Evolutionary conservation across 768 basidiomycete species (phyloP).

Genomic region (Suillus bovinus): DNA sequence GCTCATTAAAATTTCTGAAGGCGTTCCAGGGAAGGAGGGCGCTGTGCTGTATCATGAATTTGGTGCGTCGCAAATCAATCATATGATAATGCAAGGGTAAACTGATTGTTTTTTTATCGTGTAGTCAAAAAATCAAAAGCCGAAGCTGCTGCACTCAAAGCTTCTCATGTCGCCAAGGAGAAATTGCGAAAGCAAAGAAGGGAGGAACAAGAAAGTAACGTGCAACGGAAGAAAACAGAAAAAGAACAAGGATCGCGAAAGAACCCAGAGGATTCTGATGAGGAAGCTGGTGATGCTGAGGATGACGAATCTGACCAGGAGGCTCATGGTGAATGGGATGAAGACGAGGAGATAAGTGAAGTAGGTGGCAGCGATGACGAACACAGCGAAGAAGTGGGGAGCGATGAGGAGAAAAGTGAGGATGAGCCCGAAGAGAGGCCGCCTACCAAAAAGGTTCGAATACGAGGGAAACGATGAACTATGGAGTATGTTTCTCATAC

Average conservation of each 20-base stretch:
- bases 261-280: constrained; percentile 36
- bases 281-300: constrained; percentile 43
- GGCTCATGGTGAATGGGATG: constrained; percentile 49
- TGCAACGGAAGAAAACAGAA: constrained; percentile 72
- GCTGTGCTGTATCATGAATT: constrained; percentile 94
- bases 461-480: constrained; percentile 46
- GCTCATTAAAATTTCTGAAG: constrained; percentile 93
- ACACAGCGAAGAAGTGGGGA: constrained; percentile 37
- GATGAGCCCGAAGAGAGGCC: constrained; percentile 46
- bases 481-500: constrained; percentile 6
- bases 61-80: constrained; percentile 50
- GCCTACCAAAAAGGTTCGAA: constrained; percentile 58
- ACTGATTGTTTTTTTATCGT: constrained; percentile 4
- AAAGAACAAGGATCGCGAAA: constrained; percentile 27
- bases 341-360: constrained; percentile 66
- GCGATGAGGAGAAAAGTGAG: constrained; percentile 36
- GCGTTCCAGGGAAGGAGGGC: constrained; percentile 91
- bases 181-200: constrained; percentile 74
- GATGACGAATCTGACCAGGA: constrained; percentile 41
- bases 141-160: constrained; percentile 64
- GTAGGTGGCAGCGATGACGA: constrained; percentile 46
- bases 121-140: constrained; percentile 89
- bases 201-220: constrained; percentile 91
- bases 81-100: constrained; percentile 7
- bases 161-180: constrained; percentile 76